phyloP scores from a whole-genome alignment of 2,329 filamentous ascomycete species.

The Sporothrix brunneoviolacea region DNA sequence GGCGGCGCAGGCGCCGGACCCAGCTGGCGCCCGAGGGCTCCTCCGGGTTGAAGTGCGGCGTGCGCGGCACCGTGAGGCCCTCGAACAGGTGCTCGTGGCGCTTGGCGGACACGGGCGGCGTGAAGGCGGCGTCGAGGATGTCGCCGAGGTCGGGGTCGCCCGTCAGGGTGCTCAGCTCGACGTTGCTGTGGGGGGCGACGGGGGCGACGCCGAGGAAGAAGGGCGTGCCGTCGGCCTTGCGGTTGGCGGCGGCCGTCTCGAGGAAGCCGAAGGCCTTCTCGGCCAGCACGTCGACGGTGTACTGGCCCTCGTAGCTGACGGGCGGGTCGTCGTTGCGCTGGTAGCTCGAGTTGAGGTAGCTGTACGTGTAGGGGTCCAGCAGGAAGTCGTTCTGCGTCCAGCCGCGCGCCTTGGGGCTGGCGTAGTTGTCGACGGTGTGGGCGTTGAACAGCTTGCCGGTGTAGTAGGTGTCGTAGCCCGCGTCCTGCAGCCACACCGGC shows the following conservation, averaged over 20 bases:
- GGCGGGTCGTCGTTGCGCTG: slow-evolving; percentile 49
- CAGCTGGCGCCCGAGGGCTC: slow-evolving; percentile 40
- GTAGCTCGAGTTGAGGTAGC: slow-evolving; percentile 55
- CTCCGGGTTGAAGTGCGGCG: slow-evolving; percentile 59
- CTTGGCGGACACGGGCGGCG: slow-evolving; percentile 49
- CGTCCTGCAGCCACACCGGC: slow-evolving; percentile 62
- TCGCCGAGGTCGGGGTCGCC: slow-evolving; percentile 18
- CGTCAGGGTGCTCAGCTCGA: slow-evolving; percentile 23
- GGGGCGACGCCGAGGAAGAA: slow-evolving; percentile 65
- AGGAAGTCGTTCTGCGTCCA: slow-evolving; percentile 53
- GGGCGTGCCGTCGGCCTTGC: slow-evolving; percentile 42
- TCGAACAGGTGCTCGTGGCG: slow-evolving; percentile 58
- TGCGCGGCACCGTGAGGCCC: slow-evolving; percentile 53
- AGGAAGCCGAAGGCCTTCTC: slow-evolving; percentile 54
- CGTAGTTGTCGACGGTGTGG: slow-evolving; percentile 54
- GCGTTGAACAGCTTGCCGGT: slow-evolving; percentile 67
- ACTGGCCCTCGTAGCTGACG: slow-evolving; percentile 46
- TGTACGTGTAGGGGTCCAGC: slow-evolving; percentile 56
- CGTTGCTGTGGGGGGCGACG: slow-evolving; percentile 58
- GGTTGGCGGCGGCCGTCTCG: slow-evolving; percentile 47
- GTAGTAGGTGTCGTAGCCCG: slow-evolving; percentile 66
- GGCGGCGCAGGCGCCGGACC: slow-evolving; percentile 35
- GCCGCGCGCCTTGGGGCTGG: slow-evolving; percentile 48
- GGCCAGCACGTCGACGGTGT: slow-evolving; percentile 52
- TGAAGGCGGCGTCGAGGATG: slow-evolving; percentile 22